Evolutionary conservation across 805 yeast species (phyloP), one percentile per base, ranked within the genome.

Genomic region (Candida chauliodis): DNA sequence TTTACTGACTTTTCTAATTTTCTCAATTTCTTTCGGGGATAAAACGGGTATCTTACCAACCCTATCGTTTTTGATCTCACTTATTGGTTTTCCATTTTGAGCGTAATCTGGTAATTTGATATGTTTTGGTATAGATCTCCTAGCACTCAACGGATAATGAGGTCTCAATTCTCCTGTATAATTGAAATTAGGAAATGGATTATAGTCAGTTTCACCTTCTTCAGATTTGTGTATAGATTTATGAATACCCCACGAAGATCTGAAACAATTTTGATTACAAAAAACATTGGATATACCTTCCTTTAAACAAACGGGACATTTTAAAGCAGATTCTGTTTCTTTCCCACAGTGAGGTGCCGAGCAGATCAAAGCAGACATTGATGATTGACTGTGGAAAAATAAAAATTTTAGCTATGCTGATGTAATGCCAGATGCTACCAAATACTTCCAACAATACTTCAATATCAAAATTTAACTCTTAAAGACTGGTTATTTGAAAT

Each of bases 281-380:
- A 91, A 93, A 14, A 73, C 73, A 34, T 76, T 67, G 28, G 71
- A 67, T 35, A 76, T 50, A 11, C 79, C 86, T 43, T 72, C 73
- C 55, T 93, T 90, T 45, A 93, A 63, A 61, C 99, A 93, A 11
- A 90, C 70, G 0, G 99, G 99, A 60, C 99, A 93, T 57, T 89
- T 89, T 48, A 93, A 69, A 29, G 72, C 61, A 15, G 95, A 83
- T 3, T 68, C 68, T 10, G 96, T 89, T 25, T 71, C 75, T 51
- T 88, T 89, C 15, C 93, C 93, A 68, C 99, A 93, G 50, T 78
- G 85, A 15, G 85, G 77, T 17, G 95, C 84, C 8, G 85, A 68
- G 62, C 97, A 91, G 15, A 31, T 16, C 30, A 54, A 40, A 28
- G 53, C 27, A 19, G 44, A 17, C 53, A 44, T 46, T 31, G 21